A percentile compares a stretch with the other conserved stretches of the same genome.
Conservation (phyloP, 306 rosid genomes). For the Spatholobus suberectus region DNA sequence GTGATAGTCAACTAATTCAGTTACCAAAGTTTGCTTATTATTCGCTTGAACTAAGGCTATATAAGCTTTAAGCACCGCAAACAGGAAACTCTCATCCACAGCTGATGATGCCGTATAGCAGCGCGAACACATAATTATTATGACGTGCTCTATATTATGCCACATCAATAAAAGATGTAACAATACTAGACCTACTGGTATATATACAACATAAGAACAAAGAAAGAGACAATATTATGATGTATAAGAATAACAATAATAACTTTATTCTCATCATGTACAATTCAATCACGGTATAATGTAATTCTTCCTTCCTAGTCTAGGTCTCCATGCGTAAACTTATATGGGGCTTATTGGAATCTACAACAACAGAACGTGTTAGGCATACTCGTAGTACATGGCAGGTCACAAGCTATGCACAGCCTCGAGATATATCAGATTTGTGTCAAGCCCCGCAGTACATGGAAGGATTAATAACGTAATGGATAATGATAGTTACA, state of each 20-base stretch:
- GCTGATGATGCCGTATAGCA: too few species aligned
- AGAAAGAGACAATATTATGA: background rate
- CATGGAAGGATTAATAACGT: background rate
- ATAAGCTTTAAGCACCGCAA: too few species aligned
- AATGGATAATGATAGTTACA: conserved; percentile 19
- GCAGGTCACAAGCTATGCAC: conserved; percentile 31
- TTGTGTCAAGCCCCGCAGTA: conserved; percentile 1
- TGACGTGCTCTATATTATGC: background rate
- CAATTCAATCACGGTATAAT: conserved; percentile 40
- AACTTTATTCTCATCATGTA: conserved; percentile 47
- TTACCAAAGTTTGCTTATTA: too few species aligned
- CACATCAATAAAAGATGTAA: background rate
- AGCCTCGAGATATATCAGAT: conserved; percentile 23
- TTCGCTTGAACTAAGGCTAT: too few species aligned
- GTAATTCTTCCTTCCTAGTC: background rate
- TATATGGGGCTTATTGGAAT: conserved; percentile 21
- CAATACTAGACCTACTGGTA: background rate
- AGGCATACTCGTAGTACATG: background rate
- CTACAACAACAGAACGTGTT: conserved; percentile 37
- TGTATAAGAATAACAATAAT: conserved; percentile 34
- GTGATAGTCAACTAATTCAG: too few species aligned
- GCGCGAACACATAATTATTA: too few species aligned
- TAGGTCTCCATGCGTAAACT: background rate
- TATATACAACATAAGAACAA: background rate
- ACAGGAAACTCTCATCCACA: too few species aligned